Base-by-base conservation (phyloP, 148 eudicot genomes). In the Rhododendron vialii region DNA sequence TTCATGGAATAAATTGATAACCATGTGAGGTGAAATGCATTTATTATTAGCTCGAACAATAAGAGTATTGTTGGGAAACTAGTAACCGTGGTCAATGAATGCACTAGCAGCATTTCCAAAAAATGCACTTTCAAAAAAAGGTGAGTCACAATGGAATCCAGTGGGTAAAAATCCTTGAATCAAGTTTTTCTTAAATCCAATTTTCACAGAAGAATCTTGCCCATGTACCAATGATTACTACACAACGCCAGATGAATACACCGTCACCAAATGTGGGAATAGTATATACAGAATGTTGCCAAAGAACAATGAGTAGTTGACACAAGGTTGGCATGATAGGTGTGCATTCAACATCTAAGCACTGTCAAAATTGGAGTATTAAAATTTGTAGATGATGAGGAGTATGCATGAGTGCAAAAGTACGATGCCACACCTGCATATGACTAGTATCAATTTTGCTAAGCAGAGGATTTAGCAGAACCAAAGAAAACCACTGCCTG, bases 401-500 rank as follows among this genome's bases (percentile, higher is more conserved):
- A 59, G 9, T 4, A 41, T 48, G 22, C 69, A 83, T 26, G 33
- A 61, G 28, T 41, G n/a, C 50, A 18, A 71, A 57, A 22, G 50
- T 81, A 87, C 9, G 24, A 18, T 69, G 53, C 45, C 71, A 57
- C 61, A 96, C 99, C 98, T 94, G 93, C 78, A 86, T 83, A 87
- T 96, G 99, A 87, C 99, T 96, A 77, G 88, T 92, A 78, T 94
- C 95, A 81, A 96, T 95, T 87, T 94, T 96, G 78, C 84, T 71
- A 24, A 95, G 94, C 65, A 96, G 86, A 91, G 99, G 99, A 87
- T 88, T 88, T 18, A 96, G 92, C 84, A 95, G 71, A 89, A 91
- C 92, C 50, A 93, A 93, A 86, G 99, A 95, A 93, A 96, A 96
- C 98, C 98, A 96, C 88, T 96, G 99, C 88, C 99, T 92, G 55